Percentiles rank a stretch among this genome's conserved stretches.
These are phyloP conservation scores for Mucor indicus DNA, from an alignment of 371 early-diverging fungal species.

Conservation along the genomic window DNA sequence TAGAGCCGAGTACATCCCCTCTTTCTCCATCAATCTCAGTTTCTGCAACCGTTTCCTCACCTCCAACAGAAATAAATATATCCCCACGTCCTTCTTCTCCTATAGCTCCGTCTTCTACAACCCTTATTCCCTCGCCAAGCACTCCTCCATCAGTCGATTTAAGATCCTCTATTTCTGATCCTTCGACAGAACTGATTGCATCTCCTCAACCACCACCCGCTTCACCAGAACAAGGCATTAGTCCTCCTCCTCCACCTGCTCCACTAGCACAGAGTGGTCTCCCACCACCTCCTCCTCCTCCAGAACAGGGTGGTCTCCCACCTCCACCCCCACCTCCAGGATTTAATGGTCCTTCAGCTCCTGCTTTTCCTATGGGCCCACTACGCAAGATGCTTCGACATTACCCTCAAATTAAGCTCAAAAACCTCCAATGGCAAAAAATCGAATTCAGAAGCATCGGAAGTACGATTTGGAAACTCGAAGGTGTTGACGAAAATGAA, in stretches of 20 bases:
- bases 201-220: conserved; percentile 22
- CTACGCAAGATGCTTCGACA: conserved; percentile 37
- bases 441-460: conserved; percentile 31
- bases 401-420: conserved; percentile 40
- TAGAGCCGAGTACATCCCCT: no score
- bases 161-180: neutral
- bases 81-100: neutral
- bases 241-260: no score
- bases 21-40: no score
- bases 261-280: no score
- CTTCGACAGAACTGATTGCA: conserved; percentile 4
- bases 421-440: conserved; percentile 47
- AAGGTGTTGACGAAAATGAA: conserved; percentile 29
- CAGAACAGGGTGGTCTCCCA: conserved; percentile 4
- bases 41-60: conserved; percentile 20
- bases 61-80: conserved; percentile 2
- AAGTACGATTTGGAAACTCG: conserved; percentile 40
- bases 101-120: conserved; percentile 8
- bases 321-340: conserved; percentile 27
- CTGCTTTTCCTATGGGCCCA: conserved; percentile 25
- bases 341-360: conserved; percentile 14
- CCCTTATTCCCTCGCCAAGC: no score
- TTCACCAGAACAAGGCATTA: no score
- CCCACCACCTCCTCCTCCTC: conserved; percentile 13
- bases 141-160: conserved; percentile 12